These are phyloP conservation scores for Suillus subalutaceus DNA, from an alignment of 768 basidiomycete genomes.

Conservation along the genomic window DNA sequence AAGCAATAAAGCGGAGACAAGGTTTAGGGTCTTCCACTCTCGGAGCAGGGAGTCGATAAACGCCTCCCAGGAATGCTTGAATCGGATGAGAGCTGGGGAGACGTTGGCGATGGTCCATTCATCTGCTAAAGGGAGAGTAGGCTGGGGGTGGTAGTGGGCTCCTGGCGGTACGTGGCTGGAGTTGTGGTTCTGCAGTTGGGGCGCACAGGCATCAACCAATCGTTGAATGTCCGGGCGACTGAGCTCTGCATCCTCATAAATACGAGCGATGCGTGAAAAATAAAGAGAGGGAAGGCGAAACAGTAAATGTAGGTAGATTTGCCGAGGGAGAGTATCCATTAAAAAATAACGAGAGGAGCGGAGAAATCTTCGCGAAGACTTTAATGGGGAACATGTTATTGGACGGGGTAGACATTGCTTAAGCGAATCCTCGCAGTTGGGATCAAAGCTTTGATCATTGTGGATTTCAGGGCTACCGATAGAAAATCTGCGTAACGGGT, in stretches of 20 bases:
- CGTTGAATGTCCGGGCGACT: constrained; percentile 70
- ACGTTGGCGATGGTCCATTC: constrained; percentile 55
- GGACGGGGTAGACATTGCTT: constrained; percentile 26
- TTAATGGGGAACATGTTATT: constrained; percentile 18
- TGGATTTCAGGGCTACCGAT: constrained; percentile 22
- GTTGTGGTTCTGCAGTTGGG: constrained; percentile 10
- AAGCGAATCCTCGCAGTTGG: constrained; percentile 24
- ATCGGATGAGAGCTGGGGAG: constrained; percentile 64
- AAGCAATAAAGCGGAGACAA: constrained; percentile 66
- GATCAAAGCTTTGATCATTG: constrained; percentile 19
- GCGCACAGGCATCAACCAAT: constrained; percentile 44
- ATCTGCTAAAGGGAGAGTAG: constrained; percentile 50
- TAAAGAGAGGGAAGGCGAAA: constrained; percentile 79
- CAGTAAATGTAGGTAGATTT: constrained; percentile 49
- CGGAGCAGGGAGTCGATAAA: constrained; percentile 71
- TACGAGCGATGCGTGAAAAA: constrained; percentile 74
- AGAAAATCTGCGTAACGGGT: constrained; percentile 24
- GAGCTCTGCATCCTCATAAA: constrained; percentile 79
- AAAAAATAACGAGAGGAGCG: constrained; percentile 27
- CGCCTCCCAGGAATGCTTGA: constrained; percentile 67
- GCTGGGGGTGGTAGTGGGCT: constrained; percentile 18
- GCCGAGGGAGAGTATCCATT: constrained; percentile 44
- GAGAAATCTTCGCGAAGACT: constrained; percentile 21
- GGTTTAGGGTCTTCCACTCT: constrained; percentile 78
- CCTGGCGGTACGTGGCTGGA: constrained; percentile 36